phyloP scores from a whole-genome alignment of 2,329 filamentous ascomycete genomes.

The Phaeosphaeria sp. region DNA sequence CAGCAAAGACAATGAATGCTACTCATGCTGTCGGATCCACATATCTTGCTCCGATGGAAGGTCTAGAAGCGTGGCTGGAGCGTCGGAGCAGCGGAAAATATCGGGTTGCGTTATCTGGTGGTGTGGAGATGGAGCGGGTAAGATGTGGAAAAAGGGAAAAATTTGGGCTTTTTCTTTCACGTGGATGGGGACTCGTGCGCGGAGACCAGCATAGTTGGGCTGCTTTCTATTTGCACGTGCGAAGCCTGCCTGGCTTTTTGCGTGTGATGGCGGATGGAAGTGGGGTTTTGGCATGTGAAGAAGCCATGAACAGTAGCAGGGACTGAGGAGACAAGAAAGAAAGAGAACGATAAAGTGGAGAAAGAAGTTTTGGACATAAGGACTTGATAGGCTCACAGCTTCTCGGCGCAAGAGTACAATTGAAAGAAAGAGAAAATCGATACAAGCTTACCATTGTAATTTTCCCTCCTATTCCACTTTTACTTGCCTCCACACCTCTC shows the following conservation, averaged over 20 bases:
- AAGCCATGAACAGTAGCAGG: background rate
- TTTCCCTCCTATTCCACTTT: too few relatives aligned
- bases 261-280: background rate
- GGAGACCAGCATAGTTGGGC: background rate
- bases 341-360: background rate
- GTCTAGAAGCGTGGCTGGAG: background rate
- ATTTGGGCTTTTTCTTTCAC: background rate
- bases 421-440: background rate
- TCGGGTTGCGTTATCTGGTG: background rate
- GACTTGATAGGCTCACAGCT: background rate
- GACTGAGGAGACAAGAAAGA: background rate
- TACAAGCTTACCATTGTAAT: background rate
- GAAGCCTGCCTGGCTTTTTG: background rate
- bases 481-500: too few relatives aligned
- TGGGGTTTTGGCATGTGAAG: background rate
- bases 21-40: background rate
- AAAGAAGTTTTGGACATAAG: background rate
- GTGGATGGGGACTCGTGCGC: background rate
- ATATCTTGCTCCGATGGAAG: background rate
- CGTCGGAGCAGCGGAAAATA: background rate
- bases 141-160: background rate
- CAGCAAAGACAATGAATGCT: background rate
- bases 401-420: too few relatives aligned
- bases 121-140: background rate
- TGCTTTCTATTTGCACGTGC: background rate